A percentile compares a stretch with the other conserved stretches of the same genome.
Evolutionary conservation across 208 protist species (phyloP).

Genomic region (Eutreptiella sp.): DNA sequence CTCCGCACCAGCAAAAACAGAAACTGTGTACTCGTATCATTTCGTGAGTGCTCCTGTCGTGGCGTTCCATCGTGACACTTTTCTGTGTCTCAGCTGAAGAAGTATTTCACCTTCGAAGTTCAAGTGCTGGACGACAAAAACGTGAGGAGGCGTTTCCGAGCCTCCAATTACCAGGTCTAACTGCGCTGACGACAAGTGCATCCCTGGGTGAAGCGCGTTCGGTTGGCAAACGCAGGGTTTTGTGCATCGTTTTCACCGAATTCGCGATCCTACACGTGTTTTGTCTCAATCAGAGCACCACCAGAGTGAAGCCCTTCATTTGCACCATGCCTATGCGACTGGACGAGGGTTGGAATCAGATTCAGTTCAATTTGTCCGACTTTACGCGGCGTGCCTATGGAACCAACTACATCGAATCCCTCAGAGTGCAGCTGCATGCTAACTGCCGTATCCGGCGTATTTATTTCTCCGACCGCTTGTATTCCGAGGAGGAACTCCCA

Average conservation of each 20-base stretch:
- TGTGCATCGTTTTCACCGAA: too few species aligned
- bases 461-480: slow-evolving; percentile 98
- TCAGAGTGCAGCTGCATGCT: slow-evolving; percentile 94
- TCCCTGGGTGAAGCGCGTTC: too few species aligned
- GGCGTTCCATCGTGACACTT: neutral
- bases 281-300: slow-evolving; percentile 79
- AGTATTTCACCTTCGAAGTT: slow-evolving; percentile 99
- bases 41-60: neutral
- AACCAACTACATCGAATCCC: slow-evolving; percentile 98
- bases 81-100: slow-evolving; percentile 79
- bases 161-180: slow-evolving; percentile 98
- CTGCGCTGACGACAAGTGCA: too few species aligned
- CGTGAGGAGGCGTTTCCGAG: slow-evolving; percentile 92
- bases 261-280: neutral
- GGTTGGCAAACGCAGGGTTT: too few species aligned
- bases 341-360: slow-evolving; percentile 99
- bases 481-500: slow-evolving; percentile 98
- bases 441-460: slow-evolving; percentile 98
- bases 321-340: slow-evolving; percentile 99
- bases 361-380: slow-evolving; percentile 99
- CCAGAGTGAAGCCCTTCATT: slow-evolving; percentile 98
- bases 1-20: neutral
- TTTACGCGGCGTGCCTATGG: slow-evolving; percentile 98
- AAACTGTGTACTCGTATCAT: neutral
- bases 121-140: slow-evolving; percentile 98